Percentiles rank a stretch among this genome's conserved stretches.
Conservation (phyloP, 2,329 filamentous ascomycete species). For the Fusarium sp. region DNA sequence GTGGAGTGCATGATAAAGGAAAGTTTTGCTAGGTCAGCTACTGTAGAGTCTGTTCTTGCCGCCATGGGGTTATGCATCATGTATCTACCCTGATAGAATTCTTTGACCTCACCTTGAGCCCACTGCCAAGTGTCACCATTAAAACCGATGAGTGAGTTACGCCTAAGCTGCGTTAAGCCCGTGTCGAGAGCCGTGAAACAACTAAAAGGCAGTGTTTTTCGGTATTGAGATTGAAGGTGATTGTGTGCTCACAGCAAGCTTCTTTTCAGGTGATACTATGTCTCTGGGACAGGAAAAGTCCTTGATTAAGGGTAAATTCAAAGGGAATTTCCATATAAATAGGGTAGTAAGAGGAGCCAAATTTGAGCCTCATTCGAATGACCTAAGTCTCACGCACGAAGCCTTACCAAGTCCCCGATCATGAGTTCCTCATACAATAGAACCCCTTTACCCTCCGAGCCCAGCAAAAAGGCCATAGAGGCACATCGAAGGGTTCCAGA, state of each 20-base stretch:
- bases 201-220: background rate
- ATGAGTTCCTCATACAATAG: background rate
- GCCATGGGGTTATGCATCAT: background rate
- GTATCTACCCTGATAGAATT: background rate
- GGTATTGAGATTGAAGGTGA: background rate
- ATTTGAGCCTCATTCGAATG: background rate
- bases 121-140: background rate
- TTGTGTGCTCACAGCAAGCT: background rate
- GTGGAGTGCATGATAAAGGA: background rate
- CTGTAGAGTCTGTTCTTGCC: background rate
- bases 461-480: background rate
- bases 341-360: background rate
- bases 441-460: background rate
- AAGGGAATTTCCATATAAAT: background rate
- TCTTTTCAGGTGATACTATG: background rate
- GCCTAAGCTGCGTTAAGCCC: background rate
- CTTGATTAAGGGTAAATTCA: background rate
- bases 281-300: background rate
- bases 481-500: background rate
- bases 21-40: background rate
- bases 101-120: too few relatives aligned
- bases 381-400: too few relatives aligned
- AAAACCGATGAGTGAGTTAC: background rate
- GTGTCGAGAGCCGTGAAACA: background rate
- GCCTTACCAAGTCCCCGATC: too few relatives aligned